phyloP scores from a whole-genome alignment of 1,284 basidiomycete species.

The Spongiforma sp. region DNA sequence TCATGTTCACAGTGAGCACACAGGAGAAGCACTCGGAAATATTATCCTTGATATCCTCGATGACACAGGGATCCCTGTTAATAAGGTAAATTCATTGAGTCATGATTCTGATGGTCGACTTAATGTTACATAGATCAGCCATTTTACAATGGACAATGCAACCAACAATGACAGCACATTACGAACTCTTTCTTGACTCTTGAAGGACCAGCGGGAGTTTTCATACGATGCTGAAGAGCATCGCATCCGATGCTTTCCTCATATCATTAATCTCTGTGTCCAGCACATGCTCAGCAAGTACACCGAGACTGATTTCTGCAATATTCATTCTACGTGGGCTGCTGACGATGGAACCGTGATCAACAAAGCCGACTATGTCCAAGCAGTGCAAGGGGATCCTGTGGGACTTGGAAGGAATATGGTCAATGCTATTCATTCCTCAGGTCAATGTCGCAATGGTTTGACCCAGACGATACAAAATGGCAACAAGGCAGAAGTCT shows the following conservation, averaged over 20 bases:
- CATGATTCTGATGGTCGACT: background rate
- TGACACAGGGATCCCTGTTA: background rate
- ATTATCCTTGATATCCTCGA: background rate
- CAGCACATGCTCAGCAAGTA: background rate
- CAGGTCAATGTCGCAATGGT: background rate
- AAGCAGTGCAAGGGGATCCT: background rate
- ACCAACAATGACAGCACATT: background rate
- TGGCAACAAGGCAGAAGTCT: background rate
- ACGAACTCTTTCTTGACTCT: background rate
- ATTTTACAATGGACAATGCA: background rate
- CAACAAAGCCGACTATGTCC: background rate
- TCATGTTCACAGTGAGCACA: background rate
- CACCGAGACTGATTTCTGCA: background rate
- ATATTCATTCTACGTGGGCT: background rate
- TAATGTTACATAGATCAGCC: background rate
- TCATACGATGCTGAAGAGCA: background rate
- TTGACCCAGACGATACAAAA: background rate
- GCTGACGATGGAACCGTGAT: background rate
- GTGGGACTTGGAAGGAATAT: background rate
- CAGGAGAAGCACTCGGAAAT: background rate
- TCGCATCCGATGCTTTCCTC: background rate
- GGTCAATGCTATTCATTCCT: background rate
- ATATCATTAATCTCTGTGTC: background rate
- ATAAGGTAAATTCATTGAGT: background rate
- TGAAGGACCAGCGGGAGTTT: background rate